These are phyloP conservation scores for Ophiostoma novo-ulmi DNA, from an alignment of 2,329 filamentous ascomycete genomes.

Conservation along the genomic window DNA sequence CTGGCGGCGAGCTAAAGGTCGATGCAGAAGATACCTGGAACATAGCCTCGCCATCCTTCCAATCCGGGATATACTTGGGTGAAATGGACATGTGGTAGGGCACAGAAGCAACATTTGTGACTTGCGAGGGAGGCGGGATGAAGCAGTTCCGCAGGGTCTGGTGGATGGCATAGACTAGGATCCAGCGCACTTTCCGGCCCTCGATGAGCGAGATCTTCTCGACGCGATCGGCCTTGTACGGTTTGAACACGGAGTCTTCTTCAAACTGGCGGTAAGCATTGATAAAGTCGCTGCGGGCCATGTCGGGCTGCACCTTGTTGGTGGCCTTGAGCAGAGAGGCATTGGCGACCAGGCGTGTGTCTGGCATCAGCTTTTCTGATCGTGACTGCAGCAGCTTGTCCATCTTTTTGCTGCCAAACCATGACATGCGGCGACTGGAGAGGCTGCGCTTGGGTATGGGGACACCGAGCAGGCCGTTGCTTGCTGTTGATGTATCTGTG, in stretches of 20 bases:
- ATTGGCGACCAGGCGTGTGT: conserved; percentile 47
- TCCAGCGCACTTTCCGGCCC: conserved; percentile 72
- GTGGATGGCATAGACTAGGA: conserved; percentile 66
- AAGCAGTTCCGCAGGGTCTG: conserved; percentile 66
- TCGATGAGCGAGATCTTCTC: conserved; percentile 59
- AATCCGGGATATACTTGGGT: conserved; percentile 42
- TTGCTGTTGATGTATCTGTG: conserved; percentile 28
- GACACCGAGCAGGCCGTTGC: conserved; percentile 20
- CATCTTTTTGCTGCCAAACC: conserved; percentile 36
- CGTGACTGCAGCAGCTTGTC: conserved; percentile 23
- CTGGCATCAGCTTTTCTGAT: conserved; percentile 41
- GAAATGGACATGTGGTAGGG: conserved; percentile 53
- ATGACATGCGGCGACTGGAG: conserved; percentile 35
- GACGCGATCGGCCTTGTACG: conserved; percentile 49
- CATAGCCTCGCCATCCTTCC: conserved; percentile 33
- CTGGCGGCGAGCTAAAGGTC: background rate
- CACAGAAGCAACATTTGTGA: conserved; percentile 51
- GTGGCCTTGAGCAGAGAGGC: conserved; percentile 50
- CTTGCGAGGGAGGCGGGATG: conserved; percentile 41
- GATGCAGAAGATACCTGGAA: background rate
- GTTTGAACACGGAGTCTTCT: conserved; percentile 47
- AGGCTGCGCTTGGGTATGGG: background rate
- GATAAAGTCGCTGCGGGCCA: conserved; percentile 54
- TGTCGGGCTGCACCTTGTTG: conserved; percentile 39
- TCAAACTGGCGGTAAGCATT: conserved; percentile 67